A percentile compares a stretch with the other conserved stretches of the same genome.
These are phyloP conservation scores for Komagataella mondaviorum DNA, from an alignment of 805 yeast species.

Conservation along the genomic window DNA sequence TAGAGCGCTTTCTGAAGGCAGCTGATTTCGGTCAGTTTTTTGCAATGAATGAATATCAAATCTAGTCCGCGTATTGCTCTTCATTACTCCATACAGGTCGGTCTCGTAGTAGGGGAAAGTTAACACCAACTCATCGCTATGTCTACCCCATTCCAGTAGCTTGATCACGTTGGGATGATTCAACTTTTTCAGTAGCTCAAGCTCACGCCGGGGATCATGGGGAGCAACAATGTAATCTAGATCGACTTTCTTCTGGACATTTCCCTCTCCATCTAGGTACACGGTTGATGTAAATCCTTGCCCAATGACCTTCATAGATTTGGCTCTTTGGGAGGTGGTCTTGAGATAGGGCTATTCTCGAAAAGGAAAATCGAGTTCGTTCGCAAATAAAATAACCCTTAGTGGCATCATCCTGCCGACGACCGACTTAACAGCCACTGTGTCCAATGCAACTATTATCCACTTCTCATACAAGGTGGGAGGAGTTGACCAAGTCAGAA, in stretches of 20 bases:
- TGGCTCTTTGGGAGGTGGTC: conserved; percentile 6
- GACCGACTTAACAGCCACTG: neutral
- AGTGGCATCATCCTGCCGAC: neutral
- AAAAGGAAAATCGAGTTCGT: neutral
- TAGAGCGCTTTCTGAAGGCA: neutral
- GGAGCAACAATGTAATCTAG: conserved; percentile 41
- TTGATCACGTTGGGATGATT: conserved; percentile 7
- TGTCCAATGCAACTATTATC: neutral
- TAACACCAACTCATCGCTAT: conserved; percentile 22
- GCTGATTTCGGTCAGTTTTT: neutral
- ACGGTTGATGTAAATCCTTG: neutral
- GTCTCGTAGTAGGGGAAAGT: conserved; percentile 25
- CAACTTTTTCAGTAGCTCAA: conserved; percentile 19
- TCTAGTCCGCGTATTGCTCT: conserved; percentile 15
- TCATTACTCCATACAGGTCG: conserved; percentile 22
- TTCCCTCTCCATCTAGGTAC: neutral
- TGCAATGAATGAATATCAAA: neutral
- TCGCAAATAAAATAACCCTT: neutral
- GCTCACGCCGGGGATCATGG: conserved; percentile 34
- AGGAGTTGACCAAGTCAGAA: neutral
- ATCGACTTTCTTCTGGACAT: conserved; percentile 11
- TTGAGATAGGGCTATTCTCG: neutral
- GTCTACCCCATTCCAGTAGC: conserved; percentile 13
- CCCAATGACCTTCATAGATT: neutral
- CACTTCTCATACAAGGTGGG: neutral